Percentiles rank a stretch among this genome's conserved stretches.
phyloP scores from a whole-genome alignment of 768 basidiomycete species.

The Kwoniella heveanensis region DNA sequence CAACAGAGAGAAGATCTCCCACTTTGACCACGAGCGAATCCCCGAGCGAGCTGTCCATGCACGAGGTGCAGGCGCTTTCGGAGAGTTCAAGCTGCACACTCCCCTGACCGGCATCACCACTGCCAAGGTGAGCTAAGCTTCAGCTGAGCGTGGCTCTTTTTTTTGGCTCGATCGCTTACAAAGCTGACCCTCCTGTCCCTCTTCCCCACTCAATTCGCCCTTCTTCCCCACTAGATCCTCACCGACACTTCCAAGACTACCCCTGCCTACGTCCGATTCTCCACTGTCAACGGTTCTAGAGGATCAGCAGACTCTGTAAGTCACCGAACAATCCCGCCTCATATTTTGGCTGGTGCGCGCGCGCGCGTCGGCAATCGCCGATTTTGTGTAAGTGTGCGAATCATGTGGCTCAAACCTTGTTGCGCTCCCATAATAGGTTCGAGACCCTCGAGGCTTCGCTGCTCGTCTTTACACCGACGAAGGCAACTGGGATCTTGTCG shows the following conservation, averaged over 20 bases:
- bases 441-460: conserved; percentile 87
- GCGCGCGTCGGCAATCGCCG: neutral
- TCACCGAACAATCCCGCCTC: neutral
- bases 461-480: conserved; percentile 79
- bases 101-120: conserved; percentile 71
- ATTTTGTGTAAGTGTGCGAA: neutral
- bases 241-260: conserved; percentile 73
- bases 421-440: conserved; percentile 61
- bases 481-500: conserved; percentile 70
- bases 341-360: neutral
- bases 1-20: conserved; percentile 70
- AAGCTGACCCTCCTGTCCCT: neutral
- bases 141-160: too few species aligned
- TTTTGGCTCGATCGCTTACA: too few species aligned
- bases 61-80: conserved; percentile 65
- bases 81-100: conserved; percentile 76
- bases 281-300: conserved; percentile 74
- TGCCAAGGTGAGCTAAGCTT: conserved; percentile 57
- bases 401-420: neutral
- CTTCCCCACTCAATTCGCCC: neutral
- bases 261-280: conserved; percentile 79
- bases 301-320: conserved; percentile 71
- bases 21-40: conserved; percentile 86
- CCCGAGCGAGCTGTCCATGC: conserved; percentile 69
- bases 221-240: conserved; percentile 54